Percentiles rank a stretch among this genome's conserved stretches.
Conservation (phyloP, 257 asterid species). For the Rehmannia glutinosa region DNA sequence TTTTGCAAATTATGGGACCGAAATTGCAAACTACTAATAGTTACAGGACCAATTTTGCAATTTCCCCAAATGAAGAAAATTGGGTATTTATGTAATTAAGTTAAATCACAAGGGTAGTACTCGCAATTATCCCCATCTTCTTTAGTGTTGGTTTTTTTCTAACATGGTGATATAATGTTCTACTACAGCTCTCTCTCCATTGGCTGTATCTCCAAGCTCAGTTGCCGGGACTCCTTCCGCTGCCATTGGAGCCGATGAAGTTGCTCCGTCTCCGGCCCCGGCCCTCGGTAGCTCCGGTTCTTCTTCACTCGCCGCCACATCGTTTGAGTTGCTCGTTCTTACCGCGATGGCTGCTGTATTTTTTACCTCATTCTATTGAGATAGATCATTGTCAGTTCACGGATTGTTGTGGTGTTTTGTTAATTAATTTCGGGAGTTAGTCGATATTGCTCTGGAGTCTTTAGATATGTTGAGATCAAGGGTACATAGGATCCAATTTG, state of each 20-base stretch:
- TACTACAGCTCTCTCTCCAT: slow-evolving; percentile 23
- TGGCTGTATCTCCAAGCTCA: slow-evolving; percentile 21
- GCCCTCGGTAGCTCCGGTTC: slow-evolving; percentile 36
- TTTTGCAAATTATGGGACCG: no score
- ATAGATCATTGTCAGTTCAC: not conserved
- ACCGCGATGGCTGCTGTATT: slow-evolving; percentile 16
- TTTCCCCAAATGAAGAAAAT: no score
- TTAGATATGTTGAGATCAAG: not conserved
- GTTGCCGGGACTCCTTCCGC: slow-evolving; percentile 18
- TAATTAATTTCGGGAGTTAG: not conserved
- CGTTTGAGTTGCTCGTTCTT: slow-evolving; percentile 22
- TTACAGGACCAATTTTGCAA: no score
- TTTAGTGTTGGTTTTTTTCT: not conserved
- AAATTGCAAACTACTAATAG: no score
- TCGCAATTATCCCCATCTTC: no score
- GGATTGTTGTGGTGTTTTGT: not conserved
- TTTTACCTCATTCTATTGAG: slow-evolving; percentile 23
- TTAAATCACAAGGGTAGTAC: no score
- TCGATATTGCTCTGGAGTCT: no score
- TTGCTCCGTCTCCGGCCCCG: slow-evolving; percentile 29
- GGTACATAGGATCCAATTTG: slow-evolving; percentile 18
- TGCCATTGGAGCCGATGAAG: slow-evolving; percentile 28
- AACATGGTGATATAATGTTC: not conserved
- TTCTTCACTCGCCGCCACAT: slow-evolving; percentile 23
- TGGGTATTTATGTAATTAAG: no score